Conservation (phyloP, 2,329 filamentous ascomycete species). For the Fusarium caatingaense region DNA sequence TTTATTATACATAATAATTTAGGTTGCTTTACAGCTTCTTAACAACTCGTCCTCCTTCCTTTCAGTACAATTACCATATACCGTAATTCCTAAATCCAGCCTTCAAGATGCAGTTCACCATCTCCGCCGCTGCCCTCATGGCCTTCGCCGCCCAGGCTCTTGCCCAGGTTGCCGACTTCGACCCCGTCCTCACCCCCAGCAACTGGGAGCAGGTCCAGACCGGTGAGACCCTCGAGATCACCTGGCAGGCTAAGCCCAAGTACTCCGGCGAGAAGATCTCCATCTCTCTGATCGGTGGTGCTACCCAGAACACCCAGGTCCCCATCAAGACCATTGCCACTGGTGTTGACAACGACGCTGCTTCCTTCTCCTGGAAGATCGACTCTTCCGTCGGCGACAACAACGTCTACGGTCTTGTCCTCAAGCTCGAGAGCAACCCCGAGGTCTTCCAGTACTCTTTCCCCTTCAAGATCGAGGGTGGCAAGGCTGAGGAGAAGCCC, state of each 20-base stretch:
- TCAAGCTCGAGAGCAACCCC: conserved; percentile 61
- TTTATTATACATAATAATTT: conserved; percentile 37
- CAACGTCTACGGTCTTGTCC: conserved; percentile 67
- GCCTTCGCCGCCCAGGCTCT: conserved; percentile 63
- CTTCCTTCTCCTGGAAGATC: conserved; percentile 64
- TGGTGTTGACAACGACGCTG: conserved; percentile 58
- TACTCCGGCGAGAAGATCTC: conserved; percentile 59
- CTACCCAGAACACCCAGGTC: conserved; percentile 56
- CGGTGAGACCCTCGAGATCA: conserved; percentile 62
- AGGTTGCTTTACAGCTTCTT: conserved; percentile 34
- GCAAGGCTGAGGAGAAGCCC: conserved; percentile 29
- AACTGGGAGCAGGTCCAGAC: conserved; percentile 58
- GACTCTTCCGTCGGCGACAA: conserved; percentile 57
- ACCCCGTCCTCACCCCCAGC: conserved; percentile 62
- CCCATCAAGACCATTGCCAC: conserved; percentile 57
- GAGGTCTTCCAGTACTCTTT: conserved; percentile 70
- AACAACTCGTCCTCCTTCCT: conserved; percentile 27
- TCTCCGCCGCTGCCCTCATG: conserved; percentile 61
- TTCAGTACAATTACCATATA: conserved; percentile 33
- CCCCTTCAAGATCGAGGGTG: conserved; percentile 66
- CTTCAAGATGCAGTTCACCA: conserved; percentile 66
- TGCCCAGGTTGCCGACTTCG: conserved; percentile 68
- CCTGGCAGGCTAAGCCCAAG: conserved; percentile 59
- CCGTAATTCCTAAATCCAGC: conserved; percentile 41
- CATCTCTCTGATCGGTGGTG: conserved; percentile 67